Evolutionary conservation across 257 asterid species (phyloP).

Genomic region (Capsicum pubescens): DNA sequence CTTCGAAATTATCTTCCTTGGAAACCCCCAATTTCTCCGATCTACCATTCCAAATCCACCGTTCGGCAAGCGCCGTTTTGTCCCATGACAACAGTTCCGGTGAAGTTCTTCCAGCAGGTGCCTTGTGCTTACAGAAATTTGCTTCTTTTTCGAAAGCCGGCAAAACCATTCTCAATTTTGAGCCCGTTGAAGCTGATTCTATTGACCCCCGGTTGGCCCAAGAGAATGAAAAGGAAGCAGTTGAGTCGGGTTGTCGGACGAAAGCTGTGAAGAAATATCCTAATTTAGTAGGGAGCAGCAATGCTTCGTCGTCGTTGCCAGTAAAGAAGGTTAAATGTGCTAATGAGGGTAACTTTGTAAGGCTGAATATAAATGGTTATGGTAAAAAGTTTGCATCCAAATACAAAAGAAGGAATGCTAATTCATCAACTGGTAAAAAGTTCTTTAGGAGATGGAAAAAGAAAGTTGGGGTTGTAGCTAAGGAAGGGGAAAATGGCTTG

Average conservation of each 20-base stretch:
- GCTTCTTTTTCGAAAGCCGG: conserved; percentile 53
- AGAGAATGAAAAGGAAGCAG: conserved; percentile 9
- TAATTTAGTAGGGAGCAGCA: conserved; percentile 55
- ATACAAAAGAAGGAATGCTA: conserved; percentile 52
- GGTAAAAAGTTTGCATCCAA: conserved; percentile 70
- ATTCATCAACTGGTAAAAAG: conserved; percentile 51
- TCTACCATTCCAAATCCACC: conserved; percentile 54
- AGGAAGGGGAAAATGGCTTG: conserved; percentile 47
- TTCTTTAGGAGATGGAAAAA: conserved; percentile 47
- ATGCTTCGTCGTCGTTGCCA: conserved; percentile 36
- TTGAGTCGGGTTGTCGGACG: not conserved
- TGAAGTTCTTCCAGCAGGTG: conserved; percentile 52
- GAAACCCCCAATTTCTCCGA: conserved; percentile 33
- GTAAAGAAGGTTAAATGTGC: conserved; percentile 57
- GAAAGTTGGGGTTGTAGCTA: conserved; percentile 46
- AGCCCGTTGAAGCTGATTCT: conserved; percentile 48
- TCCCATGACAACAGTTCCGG: conserved; percentile 33
- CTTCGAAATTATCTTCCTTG: not conserved
- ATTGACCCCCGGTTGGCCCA: not conserved
- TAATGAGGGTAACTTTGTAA: conserved; percentile 89
- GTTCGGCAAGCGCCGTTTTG: conserved; percentile 32
- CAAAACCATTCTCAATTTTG: conserved; percentile 55
- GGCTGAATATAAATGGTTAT: conserved; percentile 88
- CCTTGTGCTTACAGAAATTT: conserved; percentile 52
- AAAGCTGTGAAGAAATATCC: conserved; percentile 51